These are phyloP conservation scores for Colletotrichum camelliae DNA, from an alignment of 2,329 filamentous ascomycete genomes.

Conservation along the genomic window DNA sequence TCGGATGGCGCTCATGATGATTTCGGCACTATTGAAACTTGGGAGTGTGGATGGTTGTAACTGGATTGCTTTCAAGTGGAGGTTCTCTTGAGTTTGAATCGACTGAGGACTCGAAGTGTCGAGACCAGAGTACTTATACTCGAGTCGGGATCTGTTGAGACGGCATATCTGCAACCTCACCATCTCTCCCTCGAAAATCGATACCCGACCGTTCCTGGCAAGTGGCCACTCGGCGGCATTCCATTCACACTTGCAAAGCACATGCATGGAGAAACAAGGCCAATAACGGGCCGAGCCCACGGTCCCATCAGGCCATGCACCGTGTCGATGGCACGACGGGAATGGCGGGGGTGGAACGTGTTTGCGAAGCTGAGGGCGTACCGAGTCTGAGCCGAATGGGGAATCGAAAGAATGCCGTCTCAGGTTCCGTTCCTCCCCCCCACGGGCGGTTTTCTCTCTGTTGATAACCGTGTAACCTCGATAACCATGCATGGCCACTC, in stretches of 20 bases:
- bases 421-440: neutral
- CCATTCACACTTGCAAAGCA: neutral
- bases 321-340: neutral
- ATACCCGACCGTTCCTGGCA: neutral
- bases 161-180: neutral
- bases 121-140: neutral
- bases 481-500: neutral
- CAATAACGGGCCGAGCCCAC: neutral
- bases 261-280: conserved; percentile 12
- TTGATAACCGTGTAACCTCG: neutral
- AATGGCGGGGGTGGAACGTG: conserved; percentile 11
- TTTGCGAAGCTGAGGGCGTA: neutral
- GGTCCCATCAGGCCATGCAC: neutral
- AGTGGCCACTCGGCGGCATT: conserved; percentile 8
- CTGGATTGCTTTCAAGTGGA: neutral
- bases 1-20: conserved; percentile 12
- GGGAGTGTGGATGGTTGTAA: neutral
- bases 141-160: conserved; percentile 1
- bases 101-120: neutral
- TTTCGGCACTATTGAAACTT: neutral
- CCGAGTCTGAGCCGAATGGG: neutral
- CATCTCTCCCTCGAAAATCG: neutral
- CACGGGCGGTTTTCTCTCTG: neutral
- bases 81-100: neutral
- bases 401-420: neutral